Evolutionary conservation across 2,329 filamentous ascomycete species (phyloP).

Genomic region (Magnaporthiopsis rhizophila): DNA sequence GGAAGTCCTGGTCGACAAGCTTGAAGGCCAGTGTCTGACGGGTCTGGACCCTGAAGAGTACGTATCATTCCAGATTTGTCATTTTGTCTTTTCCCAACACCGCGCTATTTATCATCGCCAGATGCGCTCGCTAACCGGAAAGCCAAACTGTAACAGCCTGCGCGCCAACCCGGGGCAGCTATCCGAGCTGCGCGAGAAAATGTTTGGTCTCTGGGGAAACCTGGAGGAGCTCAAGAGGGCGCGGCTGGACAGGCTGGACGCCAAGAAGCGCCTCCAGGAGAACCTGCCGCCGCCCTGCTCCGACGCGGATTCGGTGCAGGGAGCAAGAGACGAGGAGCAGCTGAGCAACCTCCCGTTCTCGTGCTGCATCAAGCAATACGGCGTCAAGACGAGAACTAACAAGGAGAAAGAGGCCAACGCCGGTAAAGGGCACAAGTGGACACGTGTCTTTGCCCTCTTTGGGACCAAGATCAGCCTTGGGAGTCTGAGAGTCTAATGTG

Average conservation of each 20-base stretch:
- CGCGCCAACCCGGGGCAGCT: slow-evolving; percentile 41
- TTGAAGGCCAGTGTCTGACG: slow-evolving; percentile 39
- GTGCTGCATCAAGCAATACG: slow-evolving; percentile 67
- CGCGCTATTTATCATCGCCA: background rate
- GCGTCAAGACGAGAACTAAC: slow-evolving; percentile 37
- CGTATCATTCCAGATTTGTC: background rate
- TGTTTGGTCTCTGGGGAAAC: slow-evolving; percentile 81
- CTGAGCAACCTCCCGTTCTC: slow-evolving; percentile 53
- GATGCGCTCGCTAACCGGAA: slow-evolving; percentile 6
- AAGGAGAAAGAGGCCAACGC: slow-evolving; percentile 36
- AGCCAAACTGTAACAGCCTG: slow-evolving; percentile 37
- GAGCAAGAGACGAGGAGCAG: slow-evolving; percentile 17
- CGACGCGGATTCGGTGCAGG: slow-evolving; percentile 14
- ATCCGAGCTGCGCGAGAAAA: slow-evolving; percentile 51
- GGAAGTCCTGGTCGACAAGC: slow-evolving; percentile 61
- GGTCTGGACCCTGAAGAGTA: slow-evolving; percentile 37
- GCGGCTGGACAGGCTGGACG: slow-evolving; percentile 15
- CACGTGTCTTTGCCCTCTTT: slow-evolving; percentile 56
- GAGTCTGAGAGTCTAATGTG: background rate
- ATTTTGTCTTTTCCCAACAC: background rate
- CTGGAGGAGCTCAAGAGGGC: slow-evolving; percentile 61
- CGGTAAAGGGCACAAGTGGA: slow-evolving; percentile 44
- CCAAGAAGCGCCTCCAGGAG: slow-evolving; percentile 8
- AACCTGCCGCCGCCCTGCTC: slow-evolving; percentile 32
- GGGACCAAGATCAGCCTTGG: slow-evolving; percentile 46